Percentiles rank a stretch among this genome's conserved stretches.
phyloP scores from a whole-genome alignment of 352 stramenopile genomes.

The Globisporangium iwayamae region DNA sequence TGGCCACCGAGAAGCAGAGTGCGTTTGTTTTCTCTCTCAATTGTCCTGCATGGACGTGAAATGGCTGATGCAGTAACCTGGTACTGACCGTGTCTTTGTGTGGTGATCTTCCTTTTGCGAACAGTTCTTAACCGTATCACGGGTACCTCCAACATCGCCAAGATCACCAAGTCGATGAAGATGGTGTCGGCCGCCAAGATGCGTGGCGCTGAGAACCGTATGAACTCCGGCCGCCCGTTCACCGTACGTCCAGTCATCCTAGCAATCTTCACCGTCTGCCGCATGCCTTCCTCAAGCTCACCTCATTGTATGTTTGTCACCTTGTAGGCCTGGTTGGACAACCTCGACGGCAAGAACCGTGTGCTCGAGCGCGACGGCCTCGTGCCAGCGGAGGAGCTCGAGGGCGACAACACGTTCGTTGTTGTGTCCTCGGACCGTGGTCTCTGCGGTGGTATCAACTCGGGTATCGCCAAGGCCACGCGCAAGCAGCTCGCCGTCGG shows the following conservation, averaged over 20 bases:
- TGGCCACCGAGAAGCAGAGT: constrained; percentile 99
- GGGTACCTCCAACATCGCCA: constrained; percentile 98
- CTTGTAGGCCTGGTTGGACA: constrained; percentile 59
- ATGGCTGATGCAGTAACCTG: neutral
- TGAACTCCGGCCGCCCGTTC: constrained; percentile 85
- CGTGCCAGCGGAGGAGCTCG: constrained; percentile 80
- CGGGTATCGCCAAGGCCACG: constrained; percentile 90
- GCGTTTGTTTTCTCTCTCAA: constrained; percentile 29
- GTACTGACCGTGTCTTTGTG: neutral
- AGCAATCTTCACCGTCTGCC: neutral
- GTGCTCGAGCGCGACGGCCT: constrained; percentile 88
- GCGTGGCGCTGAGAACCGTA: constrained; percentile 93
- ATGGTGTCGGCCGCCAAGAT: constrained; percentile 99
- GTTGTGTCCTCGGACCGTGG: constrained; percentile 97
- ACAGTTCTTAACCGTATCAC: constrained; percentile 94
- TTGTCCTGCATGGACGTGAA: neutral
- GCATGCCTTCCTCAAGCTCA: neutral
- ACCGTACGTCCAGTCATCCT: constrained; percentile 19
- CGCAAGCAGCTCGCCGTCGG: constrained; percentile 81
- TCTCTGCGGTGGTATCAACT: constrained; percentile 99
- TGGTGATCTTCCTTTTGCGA: constrained; percentile 1
- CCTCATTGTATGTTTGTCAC: neutral
- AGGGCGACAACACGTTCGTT: constrained; percentile 90
- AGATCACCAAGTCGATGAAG: constrained; percentile 99
- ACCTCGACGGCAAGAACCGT: constrained; percentile 72